Percentiles rank a stretch among this genome's conserved stretches.
Evolutionary conservation across 2,329 filamentous ascomycete genomes (phyloP).

Genomic region (Monilinia polystroma): DNA sequence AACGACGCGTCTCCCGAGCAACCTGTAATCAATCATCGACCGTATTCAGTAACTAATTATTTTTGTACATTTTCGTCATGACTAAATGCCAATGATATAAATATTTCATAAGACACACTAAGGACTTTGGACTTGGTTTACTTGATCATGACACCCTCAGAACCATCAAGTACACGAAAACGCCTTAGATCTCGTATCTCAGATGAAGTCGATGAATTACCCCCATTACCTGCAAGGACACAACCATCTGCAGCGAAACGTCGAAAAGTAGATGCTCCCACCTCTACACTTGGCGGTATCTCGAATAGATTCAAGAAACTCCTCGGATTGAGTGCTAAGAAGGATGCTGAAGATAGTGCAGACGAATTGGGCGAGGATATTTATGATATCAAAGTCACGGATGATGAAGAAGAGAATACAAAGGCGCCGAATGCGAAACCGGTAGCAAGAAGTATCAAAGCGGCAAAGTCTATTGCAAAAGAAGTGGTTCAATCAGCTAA

Average conservation of each 20-base stretch:
- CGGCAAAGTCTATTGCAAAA: background rate
- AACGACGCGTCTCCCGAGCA: conserved; percentile 20
- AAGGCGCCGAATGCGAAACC: conserved; percentile 1
- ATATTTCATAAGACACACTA: background rate
- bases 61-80: background rate
- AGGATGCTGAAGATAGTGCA: conserved; percentile 8
- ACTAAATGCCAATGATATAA: conserved; percentile 12
- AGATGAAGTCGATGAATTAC: conserved; percentile 20
- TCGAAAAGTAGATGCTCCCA: conserved; percentile 18
- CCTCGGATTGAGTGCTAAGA: conserved; percentile 7
- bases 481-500: background rate
- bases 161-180: conserved; percentile 20
- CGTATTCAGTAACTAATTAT: background rate
- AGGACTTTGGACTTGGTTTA: background rate
- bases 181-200: conserved; percentile 22
- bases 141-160: conserved; percentile 15
- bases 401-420: conserved; percentile 24
- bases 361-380: conserved; percentile 24
- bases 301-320: conserved; percentile 14
- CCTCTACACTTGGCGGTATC: conserved; percentile 11
- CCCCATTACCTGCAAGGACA: conserved; percentile 20
- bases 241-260: conserved; percentile 19
- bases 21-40: background rate
- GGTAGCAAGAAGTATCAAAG: background rate
- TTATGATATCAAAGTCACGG: conserved; percentile 20